Evolutionary conservation across 306 rosid genomes (phyloP).

Genomic region (Gastrolobium villosum): DNA sequence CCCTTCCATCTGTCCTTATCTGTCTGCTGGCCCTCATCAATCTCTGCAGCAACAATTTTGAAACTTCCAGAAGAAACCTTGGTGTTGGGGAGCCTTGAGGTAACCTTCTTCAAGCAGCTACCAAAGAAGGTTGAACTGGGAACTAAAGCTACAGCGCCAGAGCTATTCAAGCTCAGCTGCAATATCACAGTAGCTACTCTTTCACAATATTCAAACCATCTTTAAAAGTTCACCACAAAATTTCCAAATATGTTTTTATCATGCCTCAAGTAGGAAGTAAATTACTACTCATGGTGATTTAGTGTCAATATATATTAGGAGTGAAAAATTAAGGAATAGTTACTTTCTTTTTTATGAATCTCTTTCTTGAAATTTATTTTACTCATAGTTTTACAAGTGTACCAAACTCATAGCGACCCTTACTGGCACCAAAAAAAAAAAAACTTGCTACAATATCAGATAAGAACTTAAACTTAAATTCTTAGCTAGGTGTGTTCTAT

Average conservation of each 20-base stretch:
- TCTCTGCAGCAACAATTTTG: constrained; percentile 68
- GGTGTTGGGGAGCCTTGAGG: constrained; percentile 54
- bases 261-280: constrained; percentile 18
- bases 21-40: constrained; percentile 65
- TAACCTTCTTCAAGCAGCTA: constrained; percentile 80
- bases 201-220: constrained; percentile 7
- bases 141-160: constrained; percentile 63
- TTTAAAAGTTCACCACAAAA: not conserved
- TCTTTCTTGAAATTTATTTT: not conserved
- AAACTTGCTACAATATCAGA: not conserved
- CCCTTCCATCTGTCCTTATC: constrained; percentile 74
- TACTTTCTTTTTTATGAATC: not conserved
- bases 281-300: not conserved
- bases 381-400: not conserved
- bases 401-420: not conserved
- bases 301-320: not conserved
- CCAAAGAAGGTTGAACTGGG: constrained; percentile 84
- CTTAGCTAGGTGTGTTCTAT: not conserved
- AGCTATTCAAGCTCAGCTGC: constrained; percentile 80
- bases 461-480: not conserved
- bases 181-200: constrained; percentile 35
- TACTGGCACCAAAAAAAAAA: not conserved
- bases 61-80: constrained; percentile 65
- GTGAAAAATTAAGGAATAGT: not conserved
- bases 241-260: not conserved